Evolutionary conservation across 2,329 filamentous ascomycete species (phyloP).

Genomic region (Aphanocladium album): DNA sequence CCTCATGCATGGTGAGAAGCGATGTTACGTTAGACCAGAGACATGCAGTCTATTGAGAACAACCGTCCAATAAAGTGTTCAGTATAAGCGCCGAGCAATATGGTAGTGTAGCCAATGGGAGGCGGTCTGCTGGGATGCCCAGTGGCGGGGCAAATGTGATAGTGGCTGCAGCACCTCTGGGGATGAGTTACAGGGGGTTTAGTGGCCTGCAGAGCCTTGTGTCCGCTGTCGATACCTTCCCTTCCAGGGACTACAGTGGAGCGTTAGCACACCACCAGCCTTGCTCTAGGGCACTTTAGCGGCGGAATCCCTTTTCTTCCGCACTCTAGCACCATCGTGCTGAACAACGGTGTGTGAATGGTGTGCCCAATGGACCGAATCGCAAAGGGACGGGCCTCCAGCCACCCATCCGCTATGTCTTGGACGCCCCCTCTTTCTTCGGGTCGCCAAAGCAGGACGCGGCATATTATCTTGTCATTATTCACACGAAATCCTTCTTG

Average conservation of each 20-base stretch:
- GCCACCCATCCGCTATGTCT: no score
- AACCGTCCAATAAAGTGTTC: conserved; percentile 4
- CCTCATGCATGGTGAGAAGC: background rate
- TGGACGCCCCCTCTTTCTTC: no score
- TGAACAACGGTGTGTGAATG: no score
- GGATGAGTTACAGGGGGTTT: background rate
- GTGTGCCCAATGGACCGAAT: no score
- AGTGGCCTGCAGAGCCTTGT: background rate
- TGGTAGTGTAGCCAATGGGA: conserved; percentile 1
- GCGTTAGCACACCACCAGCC: no score
- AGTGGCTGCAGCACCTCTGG: conserved; percentile 6
- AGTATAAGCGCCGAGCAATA: conserved; percentile 7
- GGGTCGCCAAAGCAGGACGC: no score
- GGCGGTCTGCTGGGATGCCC: background rate
- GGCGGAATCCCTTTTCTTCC: no score
- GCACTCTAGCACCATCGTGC: no score
- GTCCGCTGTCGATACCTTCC: no score
- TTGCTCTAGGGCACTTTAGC: no score
- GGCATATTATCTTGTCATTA: background rate
- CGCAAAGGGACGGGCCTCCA: conserved; percentile 8
- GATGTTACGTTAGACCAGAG: conserved; percentile 1
- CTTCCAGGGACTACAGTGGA: no score
- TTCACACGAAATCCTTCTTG: no score
- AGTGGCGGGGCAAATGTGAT: conserved; percentile 13
- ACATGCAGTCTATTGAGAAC: background rate